A percentile compares a stretch with the other conserved stretches of the same genome.
These are phyloP conservation scores for Cryptococcus sp. DNA, from an alignment of 1,284 basidiomycete genomes.

Conservation along the genomic window DNA sequence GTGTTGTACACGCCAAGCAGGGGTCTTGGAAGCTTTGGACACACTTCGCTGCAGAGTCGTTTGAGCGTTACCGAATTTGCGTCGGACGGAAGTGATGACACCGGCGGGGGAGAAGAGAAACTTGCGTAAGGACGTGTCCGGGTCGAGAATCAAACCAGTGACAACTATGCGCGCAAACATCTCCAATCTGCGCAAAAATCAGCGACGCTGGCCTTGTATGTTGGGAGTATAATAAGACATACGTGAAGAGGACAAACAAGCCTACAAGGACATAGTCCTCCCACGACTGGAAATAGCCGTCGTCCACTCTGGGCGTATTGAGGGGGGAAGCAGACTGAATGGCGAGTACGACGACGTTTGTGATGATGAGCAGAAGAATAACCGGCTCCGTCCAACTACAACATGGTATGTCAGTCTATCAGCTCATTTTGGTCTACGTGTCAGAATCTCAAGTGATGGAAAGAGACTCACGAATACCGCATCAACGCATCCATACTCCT, in stretches of 20 bases:
- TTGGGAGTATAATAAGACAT: conserved; percentile 48
- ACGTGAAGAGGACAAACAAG: conserved; percentile 86
- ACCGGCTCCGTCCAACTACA: conserved; percentile 80
- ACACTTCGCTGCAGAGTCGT: conserved; percentile 17
- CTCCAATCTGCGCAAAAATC: conserved; percentile 65
- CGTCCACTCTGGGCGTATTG: conserved; percentile 54
- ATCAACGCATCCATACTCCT: conserved; percentile 67
- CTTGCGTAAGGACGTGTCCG: conserved; percentile 64
- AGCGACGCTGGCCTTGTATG: not conserved
- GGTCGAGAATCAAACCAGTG: conserved; percentile 87
- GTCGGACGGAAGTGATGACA: conserved; percentile 17
- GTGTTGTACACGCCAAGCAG: conserved; percentile 10
- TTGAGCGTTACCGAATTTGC: conserved; percentile 11
- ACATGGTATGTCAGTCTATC: not conserved
- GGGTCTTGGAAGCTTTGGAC: conserved; percentile 9
- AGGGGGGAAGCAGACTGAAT: conserved; percentile 67
- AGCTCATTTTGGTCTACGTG: not conserved
- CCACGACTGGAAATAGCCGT: conserved; percentile 83
- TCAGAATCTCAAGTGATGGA: conserved; percentile 25
- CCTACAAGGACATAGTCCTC: conserved; percentile 81
- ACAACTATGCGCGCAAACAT: conserved; percentile 85
- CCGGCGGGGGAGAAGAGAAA: conserved; percentile 57
- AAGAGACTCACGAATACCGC: conserved; percentile 62
- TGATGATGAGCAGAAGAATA: conserved; percentile 79
- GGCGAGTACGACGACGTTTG: conserved; percentile 79